A percentile compares a stretch with the other conserved stretches of the same genome.
phyloP scores from a whole-genome alignment of 305 asterid genomes.

The Fraxinus velutina region DNA sequence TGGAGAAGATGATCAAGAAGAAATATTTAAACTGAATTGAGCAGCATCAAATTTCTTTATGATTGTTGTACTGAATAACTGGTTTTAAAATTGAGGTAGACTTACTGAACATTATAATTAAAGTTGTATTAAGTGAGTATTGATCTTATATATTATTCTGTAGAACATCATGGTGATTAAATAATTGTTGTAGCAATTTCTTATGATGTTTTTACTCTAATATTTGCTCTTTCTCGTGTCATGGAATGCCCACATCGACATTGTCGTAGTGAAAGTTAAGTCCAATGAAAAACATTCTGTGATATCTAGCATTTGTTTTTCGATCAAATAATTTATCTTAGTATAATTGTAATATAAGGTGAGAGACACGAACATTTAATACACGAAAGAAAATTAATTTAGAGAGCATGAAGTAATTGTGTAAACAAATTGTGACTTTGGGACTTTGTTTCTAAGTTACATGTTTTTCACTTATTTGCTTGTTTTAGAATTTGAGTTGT shows the following conservation, averaged over 20 bases:
- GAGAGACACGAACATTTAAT: background rate
- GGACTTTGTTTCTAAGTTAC: background rate
- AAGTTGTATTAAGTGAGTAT: background rate
- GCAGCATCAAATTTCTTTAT: background rate
- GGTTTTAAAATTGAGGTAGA: background rate
- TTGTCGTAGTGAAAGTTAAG: background rate
- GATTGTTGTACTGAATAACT: background rate
- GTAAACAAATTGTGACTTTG: background rate
- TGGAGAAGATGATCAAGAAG: slow-evolving; percentile 25
- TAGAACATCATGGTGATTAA: background rate
- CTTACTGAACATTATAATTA: background rate
- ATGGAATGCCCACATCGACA: background rate
- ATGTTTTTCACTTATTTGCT: background rate
- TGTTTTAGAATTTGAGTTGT: background rate
- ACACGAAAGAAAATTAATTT: background rate
- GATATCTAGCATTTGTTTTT: background rate
- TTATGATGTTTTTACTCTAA: background rate
- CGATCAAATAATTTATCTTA: background rate
- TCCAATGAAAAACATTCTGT: background rate
- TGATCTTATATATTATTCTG: background rate
- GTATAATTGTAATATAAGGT: background rate
- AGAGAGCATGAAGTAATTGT: background rate
- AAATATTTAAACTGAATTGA: slow-evolving; percentile 17
- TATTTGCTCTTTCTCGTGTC: background rate
- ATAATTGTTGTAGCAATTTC: background rate